Base-by-base conservation (phyloP, 257 asterid genomes). In the Verbena officinalis region DNA sequence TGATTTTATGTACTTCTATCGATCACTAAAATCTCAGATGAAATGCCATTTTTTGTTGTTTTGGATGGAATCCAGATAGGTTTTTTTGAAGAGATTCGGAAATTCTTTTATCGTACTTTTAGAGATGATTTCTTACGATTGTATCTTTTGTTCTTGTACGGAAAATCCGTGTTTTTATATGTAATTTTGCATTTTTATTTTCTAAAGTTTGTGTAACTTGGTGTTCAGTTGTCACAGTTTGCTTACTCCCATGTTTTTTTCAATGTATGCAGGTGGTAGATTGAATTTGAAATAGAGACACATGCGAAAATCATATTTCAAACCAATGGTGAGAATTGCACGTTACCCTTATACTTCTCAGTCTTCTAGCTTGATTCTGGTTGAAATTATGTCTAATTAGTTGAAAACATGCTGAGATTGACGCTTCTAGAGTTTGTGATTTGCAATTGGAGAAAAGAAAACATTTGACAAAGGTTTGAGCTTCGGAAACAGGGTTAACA, bases 261-360 rank as follows among this genome's bases (percentile, higher is more conserved):
- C 45, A 5, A 70, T 65, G 51, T 3, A 27, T 21, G 45, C 24
- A 43, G 45, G 62, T 22, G 34, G 62, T 36, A 19, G 62, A 58
- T 42, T 61, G 71, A 63, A 61, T 57, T 42, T 46, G 57, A 55
- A 59, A 75, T 59, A 46, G 40, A 38, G 59, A 33, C 27, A 42
- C 44, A 5, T 44, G 62, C 59, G 51, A 4, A 48, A 52, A 58
- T 40, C 50, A 60, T 50, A 36, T 54, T 3, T 38, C 31, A 53
- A 30, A 19, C 43, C 40, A 60, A 33, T 34, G 68, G 73, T 71
- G 36, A 65, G 62, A 45, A 21, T 52, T 54, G 67, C 27, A 64
- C 14, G 22, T 20, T 42, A 33, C 27, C 62, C 20, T 71, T 63
- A 45, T 48, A 39, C 7, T 22, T 64, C 21, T 17, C n/a, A n/a